These are phyloP conservation scores for Penicillium psychrosexuale DNA, from an alignment of 2,329 filamentous ascomycete species.

Conservation along the genomic window DNA sequence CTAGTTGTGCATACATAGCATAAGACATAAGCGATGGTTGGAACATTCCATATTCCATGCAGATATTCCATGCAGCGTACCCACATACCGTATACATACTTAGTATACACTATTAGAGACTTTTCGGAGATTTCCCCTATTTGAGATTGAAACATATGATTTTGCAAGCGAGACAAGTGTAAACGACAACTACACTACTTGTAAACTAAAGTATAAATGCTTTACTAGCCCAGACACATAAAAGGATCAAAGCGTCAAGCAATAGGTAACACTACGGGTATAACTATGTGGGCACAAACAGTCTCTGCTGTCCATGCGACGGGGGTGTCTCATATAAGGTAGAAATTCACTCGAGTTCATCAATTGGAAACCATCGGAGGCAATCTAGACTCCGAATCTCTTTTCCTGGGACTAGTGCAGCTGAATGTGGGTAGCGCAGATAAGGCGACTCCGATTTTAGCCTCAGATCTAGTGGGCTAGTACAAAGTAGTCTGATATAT, in stretches of 20 bases:
- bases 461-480: constrained; percentile 2
- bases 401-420: neutral
- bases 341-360: neutral
- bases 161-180: neutral
- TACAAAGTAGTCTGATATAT: neutral
- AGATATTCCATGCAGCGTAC: neutral
- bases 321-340: neutral
- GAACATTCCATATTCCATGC: neutral
- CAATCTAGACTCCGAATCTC: neutral
- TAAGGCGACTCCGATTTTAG: neutral
- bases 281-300: neutral
- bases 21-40: neutral
- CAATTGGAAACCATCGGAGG: neutral
- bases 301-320: constrained; percentile 1
- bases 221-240: neutral
- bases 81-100: neutral
- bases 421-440: neutral
- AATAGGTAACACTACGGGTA: neutral
- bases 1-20: neutral
- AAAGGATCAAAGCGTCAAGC: neutral
- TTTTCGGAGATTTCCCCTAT: neutral
- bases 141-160: neutral
- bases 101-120: neutral
- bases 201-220: neutral
- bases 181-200: neutral